Evolutionary conservation across 2,329 filamentous ascomycete genomes (phyloP).

Genomic region (Purpureocillium takamizusanense): DNA sequence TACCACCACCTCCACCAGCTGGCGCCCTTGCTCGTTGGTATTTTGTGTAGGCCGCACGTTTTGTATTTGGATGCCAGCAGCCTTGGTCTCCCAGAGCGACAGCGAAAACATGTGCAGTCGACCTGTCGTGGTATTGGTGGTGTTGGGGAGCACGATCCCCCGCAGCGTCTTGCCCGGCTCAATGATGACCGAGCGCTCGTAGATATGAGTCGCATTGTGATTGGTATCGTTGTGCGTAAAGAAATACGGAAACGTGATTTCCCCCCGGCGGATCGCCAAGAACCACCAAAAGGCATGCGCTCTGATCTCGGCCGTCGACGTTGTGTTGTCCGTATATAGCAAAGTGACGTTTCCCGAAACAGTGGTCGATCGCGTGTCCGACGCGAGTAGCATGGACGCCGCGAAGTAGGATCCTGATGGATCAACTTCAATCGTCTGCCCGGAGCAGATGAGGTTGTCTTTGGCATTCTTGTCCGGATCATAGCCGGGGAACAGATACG

Average conservation of each 20-base stretch:
- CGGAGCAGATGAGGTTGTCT: constrained; percentile 34
- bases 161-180: constrained; percentile 25
- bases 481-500: constrained; percentile 19
- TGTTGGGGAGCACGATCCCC: constrained; percentile 30
- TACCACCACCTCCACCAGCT: constrained; percentile 30
- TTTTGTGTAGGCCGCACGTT: constrained; percentile 33
- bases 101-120: constrained; percentile 33
- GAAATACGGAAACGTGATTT: constrained; percentile 32
- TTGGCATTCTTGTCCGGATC: constrained; percentile 13
- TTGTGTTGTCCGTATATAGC: constrained; percentile 30
- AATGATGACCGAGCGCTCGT: constrained; percentile 31
- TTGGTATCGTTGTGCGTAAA: constrained; percentile 30
- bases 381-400: constrained; percentile 31
- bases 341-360: constrained; percentile 31
- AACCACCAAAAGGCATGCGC: constrained; percentile 33
- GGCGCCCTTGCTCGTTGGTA: constrained; percentile 22
- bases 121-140: constrained; percentile 22
- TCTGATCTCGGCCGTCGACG: constrained; percentile 30
- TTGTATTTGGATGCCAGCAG: constrained; percentile 21
- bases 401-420: constrained; percentile 25
- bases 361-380: constrained; percentile 27
- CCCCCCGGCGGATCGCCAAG: constrained; percentile 34
- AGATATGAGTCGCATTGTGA: constrained; percentile 34
- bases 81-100: constrained; percentile 20
- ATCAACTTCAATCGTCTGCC: constrained; percentile 27